Base-by-base conservation (phyloP, 768 basidiomycete species). In the Boletus patriciae region DNA sequence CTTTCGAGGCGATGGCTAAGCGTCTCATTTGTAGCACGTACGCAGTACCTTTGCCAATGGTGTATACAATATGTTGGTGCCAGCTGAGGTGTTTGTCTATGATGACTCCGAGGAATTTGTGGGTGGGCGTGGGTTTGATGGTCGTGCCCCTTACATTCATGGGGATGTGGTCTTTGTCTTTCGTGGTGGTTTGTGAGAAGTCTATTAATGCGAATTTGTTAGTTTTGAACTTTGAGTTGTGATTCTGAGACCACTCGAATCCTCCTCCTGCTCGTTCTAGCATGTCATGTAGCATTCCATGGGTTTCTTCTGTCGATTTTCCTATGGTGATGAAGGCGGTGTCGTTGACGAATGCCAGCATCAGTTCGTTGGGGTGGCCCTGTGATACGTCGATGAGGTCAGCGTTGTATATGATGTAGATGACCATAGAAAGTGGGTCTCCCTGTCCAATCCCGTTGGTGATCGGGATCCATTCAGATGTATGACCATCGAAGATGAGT, bases 391-490 rank as follows among this genome's bases (percentile, higher is more conserved):
- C 38, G 0, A 65, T 21, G 0, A 73, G 55, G 47, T 63, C 54
- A 0, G 73, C 10, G 45, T 75, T 76, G 61, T 71, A 75, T 12
- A 74, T 65, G 6, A 68, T 59, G 50, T 72, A 74, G 0, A 70
- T 47, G 0, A 74, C 54, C 43, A 68, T 68, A 0, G 72, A 72
- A 2, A 68, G 51, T 0, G 73, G 73, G 55, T 71, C 66, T 0
- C 76, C 76, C 54, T 77, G 73, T 2, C 70, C 68, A 0, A 74
- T 69, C 0, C 75, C 67, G 11, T 68, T 68, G 0, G 18, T 58
- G 5, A 62, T 52, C 0, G 56, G 49, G 0, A 57, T 48, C 52
- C 62, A 64, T 0, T 63, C 52, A 0, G 67, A 72, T 0, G 18
- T 12, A 37, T 50, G 66, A 9, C 66, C 60, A 8, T 72, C 58